These are phyloP conservation scores for Mucor circinelloides DNA, from an alignment of 371 early-diverging fungal genomes.

Conservation along the genomic window DNA sequence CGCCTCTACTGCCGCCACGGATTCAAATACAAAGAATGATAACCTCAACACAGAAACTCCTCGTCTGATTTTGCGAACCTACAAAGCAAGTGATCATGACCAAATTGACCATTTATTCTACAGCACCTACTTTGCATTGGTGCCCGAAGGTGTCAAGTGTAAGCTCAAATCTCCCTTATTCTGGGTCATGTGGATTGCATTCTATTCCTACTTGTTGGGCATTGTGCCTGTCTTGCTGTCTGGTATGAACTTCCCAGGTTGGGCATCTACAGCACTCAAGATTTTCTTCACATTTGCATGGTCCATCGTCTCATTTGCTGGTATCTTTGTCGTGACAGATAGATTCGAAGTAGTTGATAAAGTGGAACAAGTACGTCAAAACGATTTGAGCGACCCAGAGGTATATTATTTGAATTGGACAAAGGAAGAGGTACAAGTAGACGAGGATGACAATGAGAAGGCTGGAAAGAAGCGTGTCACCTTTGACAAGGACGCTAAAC, in stretches of 20 bases:
- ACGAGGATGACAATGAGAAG: conserved; percentile 4
- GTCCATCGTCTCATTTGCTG: conserved; percentile 38
- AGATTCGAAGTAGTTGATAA: conserved; percentile 38
- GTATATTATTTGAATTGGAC: conserved; percentile 45
- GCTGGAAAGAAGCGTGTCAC: conserved; percentile 21
- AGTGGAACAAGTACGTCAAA: conserved; percentile 40
- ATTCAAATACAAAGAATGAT: neutral
- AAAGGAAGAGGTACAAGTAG: conserved; percentile 29
- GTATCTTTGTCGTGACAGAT: conserved; percentile 41
- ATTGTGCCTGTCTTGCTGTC: conserved; percentile 34
- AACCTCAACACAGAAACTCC: conserved; percentile 10
- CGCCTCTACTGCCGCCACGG: neutral
- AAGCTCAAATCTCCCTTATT: conserved; percentile 43
- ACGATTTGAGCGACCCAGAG: conserved; percentile 50
- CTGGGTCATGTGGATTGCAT: conserved; percentile 44
- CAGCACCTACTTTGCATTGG: conserved; percentile 41
- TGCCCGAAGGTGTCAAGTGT: conserved; percentile 47
- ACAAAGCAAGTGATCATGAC: conserved; percentile 34
- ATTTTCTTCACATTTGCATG: conserved; percentile 40
- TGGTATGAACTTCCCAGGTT: conserved; percentile 25
- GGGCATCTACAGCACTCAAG: conserved; percentile 29
- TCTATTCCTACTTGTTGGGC: conserved; percentile 34
- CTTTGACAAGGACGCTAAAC: conserved; percentile 36
- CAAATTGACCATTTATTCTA: conserved; percentile 36
- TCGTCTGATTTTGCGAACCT: conserved; percentile 39